phyloP scores from a whole-genome alignment of 2,329 filamentous ascomycete species.

The Escovopsis weberi region DNA sequence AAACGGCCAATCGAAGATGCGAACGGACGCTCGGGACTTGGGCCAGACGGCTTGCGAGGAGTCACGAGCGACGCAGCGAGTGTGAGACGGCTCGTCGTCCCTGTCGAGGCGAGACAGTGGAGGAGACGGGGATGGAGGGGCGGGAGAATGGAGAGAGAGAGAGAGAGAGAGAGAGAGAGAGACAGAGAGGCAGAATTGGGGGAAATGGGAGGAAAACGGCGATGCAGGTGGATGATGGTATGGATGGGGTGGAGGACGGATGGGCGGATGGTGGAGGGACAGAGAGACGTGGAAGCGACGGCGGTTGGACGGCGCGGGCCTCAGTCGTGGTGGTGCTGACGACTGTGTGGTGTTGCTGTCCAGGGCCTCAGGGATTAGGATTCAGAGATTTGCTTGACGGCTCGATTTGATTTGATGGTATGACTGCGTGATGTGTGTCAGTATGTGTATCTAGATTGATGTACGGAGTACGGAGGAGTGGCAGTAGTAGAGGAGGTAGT shows the following conservation, averaged over 20 bases:
- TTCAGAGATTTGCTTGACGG: no score
- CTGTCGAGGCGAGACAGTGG: slow-evolving; percentile 1
- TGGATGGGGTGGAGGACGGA: not conserved
- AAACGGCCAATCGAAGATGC: not conserved
- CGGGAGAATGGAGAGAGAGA: not conserved
- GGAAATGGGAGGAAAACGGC: not conserved
- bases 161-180: not conserved
- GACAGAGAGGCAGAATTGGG: not conserved
- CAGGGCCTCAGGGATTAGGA: no score
- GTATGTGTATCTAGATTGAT: no score
- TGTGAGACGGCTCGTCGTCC: no score
- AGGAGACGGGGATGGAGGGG: not conserved
- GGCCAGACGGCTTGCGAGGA: no score
- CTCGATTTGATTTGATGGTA: no score
- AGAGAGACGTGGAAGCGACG: not conserved
- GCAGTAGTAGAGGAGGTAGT: not conserved
- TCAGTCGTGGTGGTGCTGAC: no score
- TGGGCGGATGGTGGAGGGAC: slow-evolving; percentile 3
- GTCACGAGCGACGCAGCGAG: no score
- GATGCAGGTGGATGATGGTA: slow-evolving; percentile 3
- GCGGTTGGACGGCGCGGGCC: no score
- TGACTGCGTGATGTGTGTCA: no score
- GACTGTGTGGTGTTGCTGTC: no score
- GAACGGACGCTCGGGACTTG: not conserved
- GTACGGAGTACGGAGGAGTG: no score